Conservation (phyloP, 1,284 basidiomycete genomes). For the Papiliotrema nemorosa region DNA sequence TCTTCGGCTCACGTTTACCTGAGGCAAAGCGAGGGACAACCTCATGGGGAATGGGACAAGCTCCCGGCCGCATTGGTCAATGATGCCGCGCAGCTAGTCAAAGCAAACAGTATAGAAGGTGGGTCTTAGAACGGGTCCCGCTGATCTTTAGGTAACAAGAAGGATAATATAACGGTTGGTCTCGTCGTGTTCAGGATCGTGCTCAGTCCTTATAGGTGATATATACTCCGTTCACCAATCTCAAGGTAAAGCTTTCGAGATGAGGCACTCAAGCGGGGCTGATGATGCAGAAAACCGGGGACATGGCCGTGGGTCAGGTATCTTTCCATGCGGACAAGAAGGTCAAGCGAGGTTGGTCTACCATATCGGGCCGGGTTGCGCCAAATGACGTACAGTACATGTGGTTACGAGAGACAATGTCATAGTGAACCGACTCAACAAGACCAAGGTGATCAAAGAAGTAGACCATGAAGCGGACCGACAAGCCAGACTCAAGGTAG, state of each 20-base stretch:
- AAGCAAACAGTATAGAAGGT: slow-evolving; percentile 97
- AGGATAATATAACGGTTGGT: slow-evolving; percentile 71
- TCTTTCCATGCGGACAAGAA: slow-evolving; percentile 87
- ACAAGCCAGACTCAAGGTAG: slow-evolving; percentile 73
- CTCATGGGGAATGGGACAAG: slow-evolving; percentile 66
- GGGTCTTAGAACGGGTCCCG: slow-evolving; percentile 14
- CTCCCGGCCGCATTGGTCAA: slow-evolving; percentile 75
- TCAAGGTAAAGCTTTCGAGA: slow-evolving; percentile 62
- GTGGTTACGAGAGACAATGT: slow-evolving; percentile 76
- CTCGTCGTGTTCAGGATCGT: neutral
- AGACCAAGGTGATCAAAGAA: slow-evolving; percentile 78
- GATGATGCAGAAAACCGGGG: slow-evolving; percentile 77
- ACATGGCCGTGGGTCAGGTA: slow-evolving; percentile 94
- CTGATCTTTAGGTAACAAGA: slow-evolving; percentile 75
- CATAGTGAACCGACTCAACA: slow-evolving; percentile 91
- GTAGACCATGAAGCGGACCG: slow-evolving; percentile 90
- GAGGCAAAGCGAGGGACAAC: slow-evolving; percentile 71
- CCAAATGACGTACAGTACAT: slow-evolving; percentile 56
- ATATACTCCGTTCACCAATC: slow-evolving; percentile 84
- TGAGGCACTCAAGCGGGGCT: no score
- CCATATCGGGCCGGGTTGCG: neutral
- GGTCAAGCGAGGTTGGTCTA: slow-evolving; percentile 66
- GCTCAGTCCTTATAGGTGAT: slow-evolving; percentile 58
- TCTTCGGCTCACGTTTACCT: slow-evolving; percentile 94
- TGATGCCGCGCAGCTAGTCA: slow-evolving; percentile 92